Evolutionary conservation across 805 yeast species (phyloP), one percentile per base, ranked within the genome.

Genomic region (Cyberlindnera mississippiensis): DNA sequence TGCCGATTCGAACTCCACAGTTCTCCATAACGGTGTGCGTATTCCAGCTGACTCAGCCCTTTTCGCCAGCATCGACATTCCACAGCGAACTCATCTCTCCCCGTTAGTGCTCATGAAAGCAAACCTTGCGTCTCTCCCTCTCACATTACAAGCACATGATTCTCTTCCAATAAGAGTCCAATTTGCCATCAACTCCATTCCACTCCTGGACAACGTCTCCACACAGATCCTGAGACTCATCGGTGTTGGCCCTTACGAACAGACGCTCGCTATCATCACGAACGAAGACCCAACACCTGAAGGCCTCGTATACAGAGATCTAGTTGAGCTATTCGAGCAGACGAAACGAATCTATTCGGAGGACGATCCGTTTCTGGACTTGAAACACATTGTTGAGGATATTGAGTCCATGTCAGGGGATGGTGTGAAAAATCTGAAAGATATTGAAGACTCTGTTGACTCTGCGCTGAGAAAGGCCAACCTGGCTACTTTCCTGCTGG

Each of bases 401-500:
- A 31, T 51, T 13, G 37, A 41, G 7, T 16, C 35, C 10, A 38
- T 49, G 14, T 37, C 41, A 16, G 28, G 15, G 12, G 46, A 42
- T n/a, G 48, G 44, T 4, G 16, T 40, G 2, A 37, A 37, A 13
- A 44, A 42, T 7, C 36, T 54, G 35, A 49, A 46, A 24, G 45
- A 42, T n/a, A 35, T 52, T 12, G 55, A 57, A 34, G 55, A 49
- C 16, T 31, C 42, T 4, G 48, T 54, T 26, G 56, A 56, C 7
- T 34, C 46, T 13, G 80, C 93, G 0, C 62, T 91, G 27, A 78
- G 95, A 44, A 85, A 91, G 52, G 85, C 89, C 1, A 93, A 93
- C 54, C 64, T 93, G 49, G 86, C 96, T 0, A 88, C 96, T 0
- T 93, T 88, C 57, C 66, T 89, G 31, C 75, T 89, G n/a, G 93